Percentiles rank a stretch among this genome's conserved stretches.
phyloP scores from a whole-genome alignment of 805 yeast species.

The Cyberlindnera saturnus region DNA sequence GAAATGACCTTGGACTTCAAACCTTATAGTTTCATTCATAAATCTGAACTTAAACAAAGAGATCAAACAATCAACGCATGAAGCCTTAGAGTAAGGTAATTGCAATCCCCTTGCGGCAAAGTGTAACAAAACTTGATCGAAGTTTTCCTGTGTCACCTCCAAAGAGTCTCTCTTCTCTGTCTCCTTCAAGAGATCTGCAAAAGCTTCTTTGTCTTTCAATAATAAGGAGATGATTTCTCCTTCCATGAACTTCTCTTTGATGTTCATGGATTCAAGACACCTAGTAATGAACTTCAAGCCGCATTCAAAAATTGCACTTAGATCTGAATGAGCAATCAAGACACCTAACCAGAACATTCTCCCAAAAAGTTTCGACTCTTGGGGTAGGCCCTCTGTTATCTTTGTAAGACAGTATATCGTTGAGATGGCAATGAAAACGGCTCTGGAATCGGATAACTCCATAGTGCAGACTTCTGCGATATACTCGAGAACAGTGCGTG shows the following conservation, averaged over 20 bases:
- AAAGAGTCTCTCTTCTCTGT: slow-evolving; percentile 39
- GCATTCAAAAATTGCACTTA: slow-evolving; percentile 33
- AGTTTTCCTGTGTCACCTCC: slow-evolving; percentile 36
- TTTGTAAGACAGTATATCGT: slow-evolving; percentile 35
- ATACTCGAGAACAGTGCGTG: slow-evolving; percentile 31
- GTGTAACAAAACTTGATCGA: slow-evolving; percentile 45
- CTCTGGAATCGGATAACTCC: slow-evolving; percentile 21
- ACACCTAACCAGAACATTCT: slow-evolving; percentile 34
- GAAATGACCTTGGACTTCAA: slow-evolving; percentile 7
- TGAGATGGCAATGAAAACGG: slow-evolving; percentile 25
- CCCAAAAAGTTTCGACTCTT: slow-evolving; percentile 24
- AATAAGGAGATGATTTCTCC: slow-evolving; percentile 22
- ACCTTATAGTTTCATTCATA: slow-evolving; percentile 25
- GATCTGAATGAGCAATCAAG: slow-evolving; percentile 27
- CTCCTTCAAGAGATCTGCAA: slow-evolving; percentile 35
- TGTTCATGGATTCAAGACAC: slow-evolving; percentile 28
- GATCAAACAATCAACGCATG: slow-evolving; percentile 40
- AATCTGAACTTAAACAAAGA: slow-evolving; percentile 38
- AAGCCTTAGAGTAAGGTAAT: slow-evolving; percentile 47
- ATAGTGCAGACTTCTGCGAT: slow-evolving; percentile 27
- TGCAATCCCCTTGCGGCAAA: slow-evolving; percentile 52
- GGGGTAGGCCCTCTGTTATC: slow-evolving; percentile 32
- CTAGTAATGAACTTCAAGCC: slow-evolving; percentile 33
- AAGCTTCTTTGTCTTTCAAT: slow-evolving; percentile 23
- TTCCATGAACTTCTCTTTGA: slow-evolving; percentile 25